Evolutionary conservation across 495 filamentous ascomycete species (phyloP).

Genomic region (Penicillium taxi): DNA sequence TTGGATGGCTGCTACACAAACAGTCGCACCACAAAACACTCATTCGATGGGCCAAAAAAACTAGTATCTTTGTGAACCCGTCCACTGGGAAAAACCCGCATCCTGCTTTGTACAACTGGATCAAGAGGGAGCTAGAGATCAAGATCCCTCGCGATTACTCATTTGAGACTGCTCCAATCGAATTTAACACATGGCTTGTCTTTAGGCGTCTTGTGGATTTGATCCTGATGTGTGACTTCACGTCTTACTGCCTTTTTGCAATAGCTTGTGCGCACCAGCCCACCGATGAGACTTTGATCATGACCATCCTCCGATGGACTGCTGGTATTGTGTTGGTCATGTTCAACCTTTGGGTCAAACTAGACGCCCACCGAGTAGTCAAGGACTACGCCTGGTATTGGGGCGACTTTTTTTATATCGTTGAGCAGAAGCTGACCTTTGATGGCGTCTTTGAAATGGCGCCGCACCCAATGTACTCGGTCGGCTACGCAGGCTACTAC

Average conservation of each 20-base stretch:
- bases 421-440: constrained; percentile 95
- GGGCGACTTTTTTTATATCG: constrained; percentile 98
- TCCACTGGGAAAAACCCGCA: constrained; percentile 69
- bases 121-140: constrained; percentile 84
- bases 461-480: constrained; percentile 98
- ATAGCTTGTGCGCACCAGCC: constrained; percentile 77
- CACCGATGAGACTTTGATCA: constrained; percentile 55
- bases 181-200: constrained; percentile 98
- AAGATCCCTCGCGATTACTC: constrained; percentile 92
- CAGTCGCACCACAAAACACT: constrained; percentile 85
- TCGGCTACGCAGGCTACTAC: constrained; percentile 96
- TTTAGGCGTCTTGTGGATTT: constrained; percentile 92
- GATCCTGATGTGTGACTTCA: constrained; percentile 97
- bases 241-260: constrained; percentile 92
- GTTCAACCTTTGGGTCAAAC: constrained; percentile 98
- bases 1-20: constrained; percentile 78
- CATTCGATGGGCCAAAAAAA: constrained; percentile 80
- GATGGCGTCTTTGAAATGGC: constrained; percentile 99
- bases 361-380: constrained; percentile 96
- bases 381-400: constrained; percentile 99
- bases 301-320: constrained; percentile 71
- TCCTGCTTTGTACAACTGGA: constrained; percentile 67
- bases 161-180: constrained; percentile 84
- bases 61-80: constrained; percentile 78
- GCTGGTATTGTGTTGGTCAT: constrained; percentile 70